phyloP scores from a whole-genome alignment of 2,329 filamentous ascomycete genomes.

The Albifimbria verrucaria region DNA sequence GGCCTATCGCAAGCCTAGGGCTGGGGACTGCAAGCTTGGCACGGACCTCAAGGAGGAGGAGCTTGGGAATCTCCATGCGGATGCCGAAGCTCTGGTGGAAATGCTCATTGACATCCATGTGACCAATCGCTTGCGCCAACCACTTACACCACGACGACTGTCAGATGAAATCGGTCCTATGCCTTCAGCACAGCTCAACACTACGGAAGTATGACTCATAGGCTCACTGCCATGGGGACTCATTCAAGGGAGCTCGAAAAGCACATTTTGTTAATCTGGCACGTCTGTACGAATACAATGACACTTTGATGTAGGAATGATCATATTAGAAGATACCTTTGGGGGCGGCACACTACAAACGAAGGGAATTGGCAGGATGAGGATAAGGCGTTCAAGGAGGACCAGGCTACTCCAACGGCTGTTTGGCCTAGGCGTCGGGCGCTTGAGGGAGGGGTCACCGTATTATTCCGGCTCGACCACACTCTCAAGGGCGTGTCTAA shows the following conservation, averaged over 20 bases:
- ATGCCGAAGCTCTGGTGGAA: conserved; percentile 51
- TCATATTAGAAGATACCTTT: neutral
- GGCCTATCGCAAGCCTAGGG: conserved; percentile 47
- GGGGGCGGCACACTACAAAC: neutral
- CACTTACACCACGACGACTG: conserved; percentile 6
- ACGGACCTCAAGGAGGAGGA: conserved; percentile 34
- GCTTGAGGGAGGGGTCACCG: no score
- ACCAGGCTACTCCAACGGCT: neutral
- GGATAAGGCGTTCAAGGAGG: neutral
- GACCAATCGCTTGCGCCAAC: conserved; percentile 30
- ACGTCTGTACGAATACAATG: neutral
- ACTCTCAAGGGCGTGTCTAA: no score
- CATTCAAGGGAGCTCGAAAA: neutral
- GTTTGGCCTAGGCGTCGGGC: no score
- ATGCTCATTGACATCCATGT: conserved; percentile 49
- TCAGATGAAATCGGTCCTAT: neutral
- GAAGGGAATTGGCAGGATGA: neutral
- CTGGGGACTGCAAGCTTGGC: conserved; percentile 30
- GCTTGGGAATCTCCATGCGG: conserved; percentile 42
- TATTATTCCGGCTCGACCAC: no score
- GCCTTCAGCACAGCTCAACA: neutral
- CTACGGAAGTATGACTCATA: neutral
- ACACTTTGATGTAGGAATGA: neutral
- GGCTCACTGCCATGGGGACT: no score
- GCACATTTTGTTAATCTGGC: neutral